Evolutionary conservation across 176 grass and related monocot genomes (phyloP), one percentile per base, ranked within the genome.

Genomic region (Aegilops sharonensis): DNA sequence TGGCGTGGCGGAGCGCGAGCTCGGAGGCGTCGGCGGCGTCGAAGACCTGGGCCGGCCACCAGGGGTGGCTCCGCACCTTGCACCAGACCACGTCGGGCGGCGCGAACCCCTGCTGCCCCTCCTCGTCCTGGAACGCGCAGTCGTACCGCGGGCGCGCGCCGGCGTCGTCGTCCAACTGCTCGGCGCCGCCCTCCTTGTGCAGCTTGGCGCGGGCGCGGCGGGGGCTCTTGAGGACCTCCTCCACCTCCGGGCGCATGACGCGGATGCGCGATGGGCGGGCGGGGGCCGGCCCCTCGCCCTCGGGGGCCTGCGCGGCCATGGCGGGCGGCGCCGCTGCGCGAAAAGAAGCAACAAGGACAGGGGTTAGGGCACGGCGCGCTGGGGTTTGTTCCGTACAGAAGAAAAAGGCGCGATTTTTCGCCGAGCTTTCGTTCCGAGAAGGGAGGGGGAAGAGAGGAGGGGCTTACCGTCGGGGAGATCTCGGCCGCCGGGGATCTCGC

Each of bases 11-110:
- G 68, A 93, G 72, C 23, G 93, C 95, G 20, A 87, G 68, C 29
- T 87, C 85, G 5, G 95, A 98, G 42, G 95, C 95, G 68, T 92
- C 91, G 21, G 89, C 81, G 14, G 86, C 77, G 81, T 92, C 86
- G 64, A 98, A 95, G 43, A 95, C 92, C 83, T 93, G 89, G 17
- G 88, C 95, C 6, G 93, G 95, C 95, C 95, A 98, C 95, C 95
- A 98, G 6, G 95, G 93, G 78, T 98, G 91, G 62, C 88, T 93
- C 78, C 81, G 91, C 86, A 98, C 93, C 87, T 95, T 98, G 79
- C 91, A 88, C 93, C 93, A 95, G 11, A 93, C 93, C 68, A 95
- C 70, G 9, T 90, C 79, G 14, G 85, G 86, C 39, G 89, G 77
- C 24, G 66, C 40, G 15, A 98, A 95, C 4, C 30, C 54, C 54